Base-by-base conservation (phyloP, 1,139 yeast species). In the Diutina pseudorugosa region DNA sequence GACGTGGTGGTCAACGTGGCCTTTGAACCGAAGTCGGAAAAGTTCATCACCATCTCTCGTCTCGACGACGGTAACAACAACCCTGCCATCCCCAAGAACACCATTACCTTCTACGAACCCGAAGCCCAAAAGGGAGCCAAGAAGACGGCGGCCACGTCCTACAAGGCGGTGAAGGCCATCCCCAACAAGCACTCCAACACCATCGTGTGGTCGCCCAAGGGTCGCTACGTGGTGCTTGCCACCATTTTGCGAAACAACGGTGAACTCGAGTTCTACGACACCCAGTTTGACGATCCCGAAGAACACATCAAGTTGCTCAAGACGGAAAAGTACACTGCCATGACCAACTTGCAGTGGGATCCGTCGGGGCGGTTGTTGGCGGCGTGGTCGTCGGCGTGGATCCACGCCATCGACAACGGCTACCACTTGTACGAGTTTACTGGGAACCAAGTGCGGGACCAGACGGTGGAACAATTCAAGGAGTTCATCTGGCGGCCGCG, bases 401-500 rank as follows among this genome's bases (percentile, higher is more conserved):
- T 86, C 62, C 94, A 87, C 65, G 79, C 82, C 62, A 78, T 86
- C 59, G 96, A 89, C 65, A 89, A 90, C 63, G 98, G 98, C 54
- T 94, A 84, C 79, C 87, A 81, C 69, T 71, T 93, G 60, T 90
- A 77, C 71, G 95, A 89, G 67, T 79, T 88, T 67, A 83, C 88
- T 52, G 99, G 98, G 62, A 77, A 76, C 59, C 60, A 83, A 59
- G 69, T 89, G 57, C 81, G 83, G 61, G 95, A 87, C 62, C 95
- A 89, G 62, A 71, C 79, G 41, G 68, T 87, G 56, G 95, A 88
- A 62, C 86, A 83, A 57, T 89, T 94, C 77, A 88, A 84, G 71
- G 91, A 87, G 58, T 86, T 93, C 62, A 75, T 83, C 57, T 94
- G 99, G 99, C 86, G 99, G 76, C 98, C 98, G 61, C 84, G 98